Evolutionary conservation across 257 asterid genomes (phyloP), one percentile per base, ranked within the genome.

Genomic region (Oldenlandia corymbosa): DNA sequence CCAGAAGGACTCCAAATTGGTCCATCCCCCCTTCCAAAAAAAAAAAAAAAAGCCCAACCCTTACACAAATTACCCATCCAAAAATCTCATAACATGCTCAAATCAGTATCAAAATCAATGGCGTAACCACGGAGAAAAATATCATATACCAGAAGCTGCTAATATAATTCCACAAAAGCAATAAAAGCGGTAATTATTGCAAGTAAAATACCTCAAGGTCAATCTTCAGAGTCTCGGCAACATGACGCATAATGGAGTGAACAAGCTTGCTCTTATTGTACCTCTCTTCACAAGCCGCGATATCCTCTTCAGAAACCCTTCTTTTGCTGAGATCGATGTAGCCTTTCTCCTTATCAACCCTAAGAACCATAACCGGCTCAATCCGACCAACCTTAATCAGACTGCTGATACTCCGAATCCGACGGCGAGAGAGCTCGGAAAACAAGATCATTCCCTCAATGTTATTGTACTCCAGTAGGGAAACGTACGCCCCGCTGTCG

Each of bases 381-480:
- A 84, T 86, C 12, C 99, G 93, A 56, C 97, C 96, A 28, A 92
- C 97, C 61, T 80, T 92, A 52, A 92, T 92, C 8, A 92, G 83
- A 64, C 96, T 92, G 69, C 95, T 89, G 76, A 92, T 92, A 53
- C 96, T 89, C 63, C 99, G 83, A 74, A 89, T 92, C 5, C 99
- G 95, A 58, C 97, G 99, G 24, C 99, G 96, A 32, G 99, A 93
- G 28, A 93, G 93, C 79, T 89, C 99, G 16, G 99, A 93, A 77
- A 90, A 92, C 51, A 90, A 82, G 60, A 93, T 93, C 97, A 93
- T 93, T 8, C 97, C 99, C 76, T 93, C 99, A 55, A 93, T 90
- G 64, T 90, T 90, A 76, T 93, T 87, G 84, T 93, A 93, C 76
- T 93, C 99, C 10, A 93, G 80, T 50, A 93, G 80, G 1, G 99